phyloP scores from a whole-genome alignment of 116 monocot genomes.

The Phalaenopsis hybrid region DNA sequence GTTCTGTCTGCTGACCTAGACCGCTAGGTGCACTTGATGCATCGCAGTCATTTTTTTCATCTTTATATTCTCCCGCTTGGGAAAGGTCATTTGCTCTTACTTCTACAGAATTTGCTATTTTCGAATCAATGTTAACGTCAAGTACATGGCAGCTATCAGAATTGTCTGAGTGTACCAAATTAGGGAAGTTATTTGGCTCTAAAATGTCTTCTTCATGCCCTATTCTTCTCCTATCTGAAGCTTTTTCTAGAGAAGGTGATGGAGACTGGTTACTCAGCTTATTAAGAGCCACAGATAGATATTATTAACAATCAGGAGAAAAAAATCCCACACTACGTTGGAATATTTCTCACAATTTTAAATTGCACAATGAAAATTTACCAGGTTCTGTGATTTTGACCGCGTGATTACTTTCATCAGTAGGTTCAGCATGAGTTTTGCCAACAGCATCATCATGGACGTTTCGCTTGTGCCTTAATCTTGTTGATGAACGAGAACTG shows the following conservation, averaged over 20 bases:
- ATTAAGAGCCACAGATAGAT: conserved; percentile 3
- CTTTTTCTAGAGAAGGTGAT: conserved; percentile 13
- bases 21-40: conserved; percentile 6
- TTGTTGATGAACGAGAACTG: conserved; percentile 9
- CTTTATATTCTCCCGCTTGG: conserved; percentile 14
- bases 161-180: neutral
- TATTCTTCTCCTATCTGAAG: conserved; percentile 8
- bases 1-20: conserved; percentile 22
- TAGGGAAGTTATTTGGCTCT: neutral
- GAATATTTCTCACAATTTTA: conserved; percentile 9
- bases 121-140: neutral
- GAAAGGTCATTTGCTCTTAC: conserved; percentile 6
- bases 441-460: conserved; percentile 10
- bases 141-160: neutral
- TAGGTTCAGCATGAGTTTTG: conserved; percentile 11
- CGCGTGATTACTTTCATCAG: conserved; percentile 27
- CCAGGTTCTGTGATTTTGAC: conserved; percentile 23
- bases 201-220: conserved; percentile 3
- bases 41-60: conserved; percentile 17
- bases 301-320: conserved; percentile 3
- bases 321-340: neutral
- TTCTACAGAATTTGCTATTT: conserved; percentile 6
- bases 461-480: conserved; percentile 24
- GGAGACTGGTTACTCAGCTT: conserved; percentile 4
- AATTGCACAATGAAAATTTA: conserved; percentile 12